A percentile compares a stretch with the other conserved stretches of the same genome.
These are phyloP conservation scores for Fraxinus baroniana DNA, from an alignment of 305 asterid genomes.

Conservation along the genomic window DNA sequence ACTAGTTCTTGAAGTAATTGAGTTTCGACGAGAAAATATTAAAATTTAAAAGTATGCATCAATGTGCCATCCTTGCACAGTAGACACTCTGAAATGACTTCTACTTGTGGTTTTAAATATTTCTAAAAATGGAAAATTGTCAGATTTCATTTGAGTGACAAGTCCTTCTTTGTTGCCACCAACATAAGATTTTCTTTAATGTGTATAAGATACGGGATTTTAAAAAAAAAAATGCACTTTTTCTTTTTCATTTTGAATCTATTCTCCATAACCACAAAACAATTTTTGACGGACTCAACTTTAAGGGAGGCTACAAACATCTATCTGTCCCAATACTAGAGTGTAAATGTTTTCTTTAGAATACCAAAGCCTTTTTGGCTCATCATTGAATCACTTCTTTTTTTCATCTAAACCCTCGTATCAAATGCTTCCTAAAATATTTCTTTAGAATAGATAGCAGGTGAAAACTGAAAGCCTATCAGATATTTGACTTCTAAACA, in stretches of 20 bases:
- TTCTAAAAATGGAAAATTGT: neutral
- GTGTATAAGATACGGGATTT: neutral
- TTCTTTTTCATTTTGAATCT: neutral
- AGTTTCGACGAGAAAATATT: neutral
- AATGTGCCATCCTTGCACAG: neutral
- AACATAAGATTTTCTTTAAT: neutral
- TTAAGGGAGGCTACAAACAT: neutral
- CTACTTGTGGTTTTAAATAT: neutral
- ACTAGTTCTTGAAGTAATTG: neutral
- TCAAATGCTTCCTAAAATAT: neutral
- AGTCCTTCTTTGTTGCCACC: neutral
- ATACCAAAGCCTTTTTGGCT: conserved; percentile 11
- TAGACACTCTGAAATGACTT: neutral
- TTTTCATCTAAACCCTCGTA: conserved; percentile 10
- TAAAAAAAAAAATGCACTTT: neutral
- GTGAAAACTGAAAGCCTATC: neutral
- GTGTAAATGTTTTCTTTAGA: neutral
- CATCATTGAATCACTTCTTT: neutral
- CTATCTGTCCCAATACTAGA: neutral
- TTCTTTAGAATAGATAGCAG: neutral
- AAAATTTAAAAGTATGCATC: neutral
- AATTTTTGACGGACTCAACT: neutral
- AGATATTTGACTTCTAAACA: conserved; percentile 7
- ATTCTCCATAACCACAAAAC: neutral
- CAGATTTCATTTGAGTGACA: neutral